Conservation (phyloP, 768 basidiomycete genomes). For the Boletus subcaerulescens region DNA sequence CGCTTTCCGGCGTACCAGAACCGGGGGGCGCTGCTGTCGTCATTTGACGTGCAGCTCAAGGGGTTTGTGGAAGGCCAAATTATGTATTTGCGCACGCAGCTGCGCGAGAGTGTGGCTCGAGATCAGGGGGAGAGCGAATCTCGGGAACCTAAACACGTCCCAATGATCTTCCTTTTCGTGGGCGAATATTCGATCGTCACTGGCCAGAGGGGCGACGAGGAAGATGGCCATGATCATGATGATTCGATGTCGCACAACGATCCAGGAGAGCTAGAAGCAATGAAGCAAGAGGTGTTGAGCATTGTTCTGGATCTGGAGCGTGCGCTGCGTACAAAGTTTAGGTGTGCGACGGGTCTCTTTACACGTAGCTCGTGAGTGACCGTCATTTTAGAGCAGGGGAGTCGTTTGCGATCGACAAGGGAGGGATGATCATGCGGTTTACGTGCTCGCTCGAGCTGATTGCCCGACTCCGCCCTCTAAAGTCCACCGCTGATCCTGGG, state of each 20-base stretch:
- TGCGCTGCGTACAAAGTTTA: conserved; percentile 12
- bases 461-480: conserved; percentile 13
- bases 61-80: conserved; percentile 26
- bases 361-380: background rate
- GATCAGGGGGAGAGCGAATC: background rate
- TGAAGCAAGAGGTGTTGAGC: conserved; percentile 19
- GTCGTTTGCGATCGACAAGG: conserved; percentile 19
- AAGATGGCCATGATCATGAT: background rate
- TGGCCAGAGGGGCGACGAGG: background rate
- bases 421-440: conserved; percentile 23
- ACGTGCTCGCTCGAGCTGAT: conserved; percentile 24
- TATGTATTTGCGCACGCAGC: conserved; percentile 19
- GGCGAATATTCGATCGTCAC: conserved; percentile 28
- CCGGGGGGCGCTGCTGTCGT: conserved; percentile 5
- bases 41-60: conserved; percentile 15
- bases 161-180: conserved; percentile 20
- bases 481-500: no score
- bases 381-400: conserved; percentile 12
- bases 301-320: conserved; percentile 15
- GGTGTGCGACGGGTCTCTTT: conserved; percentile 10
- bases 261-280: background rate
- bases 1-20: conserved; percentile 23
- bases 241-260: background rate
- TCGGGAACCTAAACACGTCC: background rate
- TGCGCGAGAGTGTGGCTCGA: background rate